Evolutionary conservation across 306 rosid species (phyloP).

Genomic region (Mimosa bimucronata): DNA sequence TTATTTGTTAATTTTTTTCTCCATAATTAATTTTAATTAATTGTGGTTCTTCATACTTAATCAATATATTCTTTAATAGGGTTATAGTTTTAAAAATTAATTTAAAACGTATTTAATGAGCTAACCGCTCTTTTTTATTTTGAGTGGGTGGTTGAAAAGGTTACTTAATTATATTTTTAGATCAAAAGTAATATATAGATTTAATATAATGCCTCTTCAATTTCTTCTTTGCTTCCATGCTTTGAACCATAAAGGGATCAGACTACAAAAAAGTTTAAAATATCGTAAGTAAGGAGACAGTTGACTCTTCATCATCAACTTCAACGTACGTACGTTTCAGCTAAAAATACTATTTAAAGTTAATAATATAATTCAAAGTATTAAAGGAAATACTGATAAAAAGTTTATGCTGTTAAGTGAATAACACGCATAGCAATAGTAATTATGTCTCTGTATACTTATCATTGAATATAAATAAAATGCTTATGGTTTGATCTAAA

Average conservation of each 20-base stretch:
- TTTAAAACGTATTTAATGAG: too few relatives aligned
- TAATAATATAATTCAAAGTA: background rate
- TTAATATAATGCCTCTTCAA: background rate
- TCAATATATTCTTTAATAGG: too few relatives aligned
- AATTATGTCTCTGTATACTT: too few relatives aligned
- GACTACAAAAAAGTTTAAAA: background rate
- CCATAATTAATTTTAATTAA: too few relatives aligned
- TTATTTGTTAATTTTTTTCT: too few relatives aligned
- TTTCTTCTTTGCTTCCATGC: background rate
- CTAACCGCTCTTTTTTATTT: too few relatives aligned
- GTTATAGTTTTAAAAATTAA: too few relatives aligned
- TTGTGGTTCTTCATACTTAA: too few relatives aligned
- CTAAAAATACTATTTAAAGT: background rate
- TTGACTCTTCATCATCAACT: background rate
- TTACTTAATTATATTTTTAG: too few relatives aligned
- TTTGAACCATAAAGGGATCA: background rate
- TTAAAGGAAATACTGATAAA: background rate
- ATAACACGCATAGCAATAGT: background rate
- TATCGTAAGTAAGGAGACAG: background rate
- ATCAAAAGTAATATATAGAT: background rate
- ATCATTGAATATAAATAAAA: too few relatives aligned
- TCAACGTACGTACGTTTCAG: background rate
- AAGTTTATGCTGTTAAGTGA: background rate
- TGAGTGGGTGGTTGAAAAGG: too few relatives aligned
- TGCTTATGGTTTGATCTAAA: too few relatives aligned